Base-by-base conservation (phyloP, 2,329 filamentous ascomycete genomes). In the Tolypocladium paradoxum region DNA sequence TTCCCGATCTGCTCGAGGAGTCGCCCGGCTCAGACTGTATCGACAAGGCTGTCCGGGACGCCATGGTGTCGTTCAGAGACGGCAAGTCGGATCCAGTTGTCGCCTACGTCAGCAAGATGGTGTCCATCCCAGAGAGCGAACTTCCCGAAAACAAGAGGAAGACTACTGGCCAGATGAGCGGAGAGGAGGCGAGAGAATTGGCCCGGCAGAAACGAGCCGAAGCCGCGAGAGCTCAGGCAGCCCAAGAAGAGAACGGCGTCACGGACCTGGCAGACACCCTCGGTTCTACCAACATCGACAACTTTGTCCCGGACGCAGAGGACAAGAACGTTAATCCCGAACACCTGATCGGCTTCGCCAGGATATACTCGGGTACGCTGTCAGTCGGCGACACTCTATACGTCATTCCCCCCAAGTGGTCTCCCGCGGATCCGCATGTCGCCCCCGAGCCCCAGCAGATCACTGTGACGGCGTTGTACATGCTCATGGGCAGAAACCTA, bases 81-180 rank as follows among this genome's bases (percentile, higher is more conserved):
- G 77, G 76, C 0, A 76, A 80, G 38, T 77, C 83, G 0, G 86
- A 87, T 54, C 91, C 92, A 0, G 83, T 95, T 0, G 89, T 99
- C 2, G 92, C 89, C 9, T 99, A 96, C 60, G 88, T 99, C 56
- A 97, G 92, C 72, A 99, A 99, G 68, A 96, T 99, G 90, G 88
- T 97, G 1, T 93, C 93, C 0, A 79, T 99, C 14, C 92, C 90
- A 0, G 89, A 95, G 64, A 96, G 89, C 68, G 92, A 99, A 62
- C 75, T 99, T 6, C 88, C 89, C 0, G 82, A 92, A 51, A 96
- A 96, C 67, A 95, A 87, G 68, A 79, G 89, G 47, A 57, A 56
- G 36, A 78, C 83, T 18, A 68, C 72, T 18, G 85, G 85, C 0
- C 83, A 84, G 45, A 78, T 97, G 63, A 95, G 82, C 38, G 87